Percentiles rank a stretch among this genome's conserved stretches.
phyloP scores from a whole-genome alignment of 139 green algal species.

The Axilococcus clingmanii region DNA sequence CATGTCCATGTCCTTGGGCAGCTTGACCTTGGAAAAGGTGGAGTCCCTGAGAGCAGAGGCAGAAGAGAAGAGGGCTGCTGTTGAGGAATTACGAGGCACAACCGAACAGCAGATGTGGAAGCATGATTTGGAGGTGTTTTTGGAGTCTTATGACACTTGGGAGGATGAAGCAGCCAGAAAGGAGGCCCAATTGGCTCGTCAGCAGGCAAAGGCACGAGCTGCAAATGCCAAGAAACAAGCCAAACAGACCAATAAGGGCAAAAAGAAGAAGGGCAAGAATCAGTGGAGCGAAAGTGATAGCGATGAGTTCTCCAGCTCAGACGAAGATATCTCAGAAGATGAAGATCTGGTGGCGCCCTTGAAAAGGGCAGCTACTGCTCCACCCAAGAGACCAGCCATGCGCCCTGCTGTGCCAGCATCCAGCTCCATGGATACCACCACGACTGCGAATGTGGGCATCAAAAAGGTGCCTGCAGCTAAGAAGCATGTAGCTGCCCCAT shows the following conservation, averaged over 20 bases:
- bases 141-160: constrained; percentile 24
- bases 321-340: constrained; percentile 19
- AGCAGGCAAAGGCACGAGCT: constrained; percentile 15
- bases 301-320: constrained; percentile 3
- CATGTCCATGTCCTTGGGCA: constrained; percentile 89
- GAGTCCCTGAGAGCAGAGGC: constrained; percentile 23
- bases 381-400: constrained; percentile 4
- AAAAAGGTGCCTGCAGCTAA: constrained; percentile 9
- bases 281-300: constrained; percentile 29
- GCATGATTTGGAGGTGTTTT: constrained; percentile 71
- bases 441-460: background rate
- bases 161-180: constrained; percentile 19
- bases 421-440: constrained; percentile 6
- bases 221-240: constrained; percentile 6
- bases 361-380: background rate
- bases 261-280: constrained; percentile 24
- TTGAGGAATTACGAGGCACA: constrained; percentile 49
- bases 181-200: constrained; percentile 8
- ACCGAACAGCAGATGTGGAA: constrained; percentile 67
- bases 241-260: constrained; percentile 24
- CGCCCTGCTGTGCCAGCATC: background rate
- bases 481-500: background rate
- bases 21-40: constrained; percentile 91
- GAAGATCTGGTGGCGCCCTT: background rate
- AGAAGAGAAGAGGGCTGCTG: constrained; percentile 32